Evolutionary conservation across 768 basidiomycete genomes (phyloP), one percentile per base, ranked within the genome.

Genomic region (Sporobolomyces roseus): DNA sequence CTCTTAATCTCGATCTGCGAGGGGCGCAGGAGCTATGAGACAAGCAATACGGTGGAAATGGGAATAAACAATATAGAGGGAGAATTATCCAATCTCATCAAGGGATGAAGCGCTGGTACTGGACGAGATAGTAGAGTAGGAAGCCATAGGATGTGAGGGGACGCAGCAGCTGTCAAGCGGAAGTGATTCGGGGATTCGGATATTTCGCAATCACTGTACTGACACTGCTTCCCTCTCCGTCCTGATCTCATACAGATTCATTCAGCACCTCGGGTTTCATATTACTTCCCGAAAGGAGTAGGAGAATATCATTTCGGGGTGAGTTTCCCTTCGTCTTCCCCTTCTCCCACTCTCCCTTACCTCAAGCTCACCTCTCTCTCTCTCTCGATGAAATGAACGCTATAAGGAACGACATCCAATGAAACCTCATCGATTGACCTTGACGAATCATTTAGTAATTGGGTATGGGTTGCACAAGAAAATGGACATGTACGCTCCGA

Each of bases 361-460:
- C 58, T 46, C 10, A 38, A 35, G 5, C 10, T 53, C 51, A 30
- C 3, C 25, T 5, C 25, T 50, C 59, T 50, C 66, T 49, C 27
- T 9, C 23, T 74, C n/a, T n/a, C n/a, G n/a, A n/a, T n/a, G n/a
- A n/a, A n/a, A n/a, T n/a, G n/a, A n/a, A n/a, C n/a, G n/a, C n/a
- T n/a, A n/a, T n/a, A n/a, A 98, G 94, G 92, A 96, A 84, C 85
- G 88, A 54, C 94, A 99, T 80, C 94, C 94, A 3, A 99, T 99
- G 94, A 96, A 97, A 78, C 94, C 94, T 6, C 92, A 96, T 75
- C 84, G 94, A 30, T 80, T 99, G n/a, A 93, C 94, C 4, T 79
- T 99, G 61, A 98, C 96, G 23, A 99, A 97, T 74, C 87, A 93
- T 2, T 84, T 99, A 53, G 93, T 98, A 17, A 85, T 94, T 79